phyloP scores from a whole-genome alignment of 495 filamentous ascomycete species.

The Bryoglossum gracile region DNA sequence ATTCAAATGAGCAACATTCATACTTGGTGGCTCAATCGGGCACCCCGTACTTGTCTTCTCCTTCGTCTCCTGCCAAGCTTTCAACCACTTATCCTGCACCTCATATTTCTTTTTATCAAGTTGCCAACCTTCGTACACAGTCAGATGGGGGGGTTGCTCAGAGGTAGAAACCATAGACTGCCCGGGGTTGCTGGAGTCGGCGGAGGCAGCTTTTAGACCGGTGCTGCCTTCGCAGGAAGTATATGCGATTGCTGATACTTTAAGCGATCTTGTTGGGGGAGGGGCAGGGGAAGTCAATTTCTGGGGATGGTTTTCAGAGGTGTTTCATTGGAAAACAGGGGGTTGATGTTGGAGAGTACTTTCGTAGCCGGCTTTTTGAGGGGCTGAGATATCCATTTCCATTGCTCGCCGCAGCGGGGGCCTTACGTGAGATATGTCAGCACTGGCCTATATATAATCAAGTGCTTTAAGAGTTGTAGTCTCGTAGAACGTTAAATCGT shows the following conservation, averaged over 20 bases:
- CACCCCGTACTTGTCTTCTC: slow-evolving; percentile 44
- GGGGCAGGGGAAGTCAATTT: neutral
- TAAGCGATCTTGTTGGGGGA: neutral
- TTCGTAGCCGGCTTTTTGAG: slow-evolving; percentile 46
- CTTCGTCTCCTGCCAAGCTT: slow-evolving; percentile 55
- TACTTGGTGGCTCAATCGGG: slow-evolving; percentile 35
- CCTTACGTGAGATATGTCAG: no score
- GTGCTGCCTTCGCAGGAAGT: slow-evolving; percentile 40
- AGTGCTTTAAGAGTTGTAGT: no score
- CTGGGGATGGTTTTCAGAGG: neutral
- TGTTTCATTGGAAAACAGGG: neutral
- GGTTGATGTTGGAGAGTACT: neutral
- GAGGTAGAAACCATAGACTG: slow-evolving; percentile 12
- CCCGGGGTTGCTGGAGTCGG: slow-evolving; percentile 45
- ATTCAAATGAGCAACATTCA: slow-evolving; percentile 5
- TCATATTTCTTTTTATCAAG: slow-evolving; percentile 36
- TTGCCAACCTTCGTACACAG: slow-evolving; percentile 4
- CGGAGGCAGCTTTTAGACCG: slow-evolving; percentile 31
- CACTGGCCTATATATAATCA: no score
- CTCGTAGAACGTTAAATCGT: no score
- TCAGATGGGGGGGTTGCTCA: neutral
- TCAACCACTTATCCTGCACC: slow-evolving; percentile 51
- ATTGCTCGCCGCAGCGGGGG: slow-evolving; percentile 37
- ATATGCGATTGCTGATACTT: slow-evolving; percentile 22
- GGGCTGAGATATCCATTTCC: slow-evolving; percentile 40